Base-by-base conservation (phyloP, 1,284 basidiomycete species). In the Ustilago bromivora region DNA sequence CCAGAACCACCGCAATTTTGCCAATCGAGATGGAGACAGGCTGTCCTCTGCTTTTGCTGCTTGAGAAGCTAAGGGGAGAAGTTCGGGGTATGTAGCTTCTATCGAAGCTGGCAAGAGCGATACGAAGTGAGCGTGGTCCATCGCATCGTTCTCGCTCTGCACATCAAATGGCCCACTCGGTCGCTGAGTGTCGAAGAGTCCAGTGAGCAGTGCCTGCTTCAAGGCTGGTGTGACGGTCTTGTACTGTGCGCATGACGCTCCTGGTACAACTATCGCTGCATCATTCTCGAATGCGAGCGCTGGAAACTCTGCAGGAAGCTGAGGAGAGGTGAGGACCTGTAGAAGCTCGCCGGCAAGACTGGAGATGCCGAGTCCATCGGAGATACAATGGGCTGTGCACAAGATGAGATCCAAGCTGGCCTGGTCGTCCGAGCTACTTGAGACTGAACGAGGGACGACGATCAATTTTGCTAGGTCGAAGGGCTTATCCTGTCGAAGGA, bases 1-100 rank as follows among this genome's bases (percentile, higher is more conserved):
- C 75, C 75, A 77, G 65, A 77, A 77, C 75, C 75, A 77, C 5
- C 75, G 66, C 36, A 55, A n/a, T 10, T 64, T 66, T 12, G 71
- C 67, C 11, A 61, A 55, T 0, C 66, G 63, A 15, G 59, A 38
- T 15, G 35, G 6, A 2, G 68, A 53, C 17, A n/a, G 13, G 4
- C 53, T 51, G 8, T 63, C 38, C 28, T 32, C 38, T 7, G 40
- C 35, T 11, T 51, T 10, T 13, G 57, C 35, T 7, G 5, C 28
- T 12, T 3, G 8, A 10, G 46, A 3, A 13, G 58, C n/a, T 3
- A 60, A 11, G 1, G 70, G 71, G 1, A 77, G 58, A 6, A 70
- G 12, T 12, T 70, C 66, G 8, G 75, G 75, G 34, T 77, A 77
- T 2, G 71, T 60, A 2, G 71, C 60, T 23, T 77, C 75, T 57